Percentiles rank a stretch among this genome's conserved stretches.
These are phyloP conservation scores for Chenopodium album DNA, from an alignment of 148 eudicot species.

Conservation along the genomic window DNA sequence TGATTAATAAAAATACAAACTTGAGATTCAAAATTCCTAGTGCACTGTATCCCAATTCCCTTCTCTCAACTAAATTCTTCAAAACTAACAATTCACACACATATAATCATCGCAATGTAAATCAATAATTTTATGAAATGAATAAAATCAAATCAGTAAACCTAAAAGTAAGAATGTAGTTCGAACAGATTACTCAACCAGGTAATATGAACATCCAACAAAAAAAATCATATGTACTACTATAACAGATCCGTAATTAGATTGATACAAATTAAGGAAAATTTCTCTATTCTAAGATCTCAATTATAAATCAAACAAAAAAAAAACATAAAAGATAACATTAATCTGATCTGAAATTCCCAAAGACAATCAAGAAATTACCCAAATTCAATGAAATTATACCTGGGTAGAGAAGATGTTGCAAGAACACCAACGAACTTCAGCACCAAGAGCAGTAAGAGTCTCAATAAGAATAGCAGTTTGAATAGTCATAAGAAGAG, in stretches of 20 bases:
- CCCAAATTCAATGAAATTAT: not conserved
- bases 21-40: too few species aligned
- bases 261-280: not conserved
- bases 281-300: not conserved
- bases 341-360: not conserved
- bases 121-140: too few species aligned
- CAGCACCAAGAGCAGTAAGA: slow-evolving; percentile 87
- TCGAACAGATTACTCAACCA: not conserved
- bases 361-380: not conserved
- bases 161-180: not conserved
- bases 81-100: too few species aligned
- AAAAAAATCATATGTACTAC: not conserved
- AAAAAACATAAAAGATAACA: not conserved
- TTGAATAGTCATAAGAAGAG: slow-evolving; percentile 95
- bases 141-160: not conserved
- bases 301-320: not conserved
- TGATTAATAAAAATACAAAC: too few species aligned
- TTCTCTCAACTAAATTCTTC: too few species aligned
- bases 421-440: slow-evolving; percentile 97
- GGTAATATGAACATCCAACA: not conserved
- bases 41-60: not conserved
- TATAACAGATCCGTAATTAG: not conserved
- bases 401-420: slow-evolving; percentile 94
- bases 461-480: slow-evolving; percentile 95
- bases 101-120: too few species aligned